Evolutionary conservation across 2,329 filamentous ascomycete species (phyloP), one percentile per base, ranked within the genome.

Genomic region (Penicillium palitans): DNA sequence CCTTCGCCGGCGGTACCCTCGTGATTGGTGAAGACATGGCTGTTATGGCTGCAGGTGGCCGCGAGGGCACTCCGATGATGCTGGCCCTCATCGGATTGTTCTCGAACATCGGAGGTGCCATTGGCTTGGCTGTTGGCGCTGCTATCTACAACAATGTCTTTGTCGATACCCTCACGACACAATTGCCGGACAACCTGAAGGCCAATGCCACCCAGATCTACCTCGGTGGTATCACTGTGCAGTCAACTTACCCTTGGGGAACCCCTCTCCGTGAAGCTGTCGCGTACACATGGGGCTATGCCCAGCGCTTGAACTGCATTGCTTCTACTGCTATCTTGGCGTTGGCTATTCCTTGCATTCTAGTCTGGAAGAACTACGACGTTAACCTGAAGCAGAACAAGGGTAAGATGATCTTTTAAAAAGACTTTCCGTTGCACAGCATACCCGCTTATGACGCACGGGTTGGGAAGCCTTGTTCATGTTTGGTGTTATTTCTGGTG

Each of bases 91-190:
- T 77, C 24, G 69, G 71, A 10, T 61, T 78, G 10, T 74, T 70
- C 57, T 63, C 66, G 24, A 76, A 66, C 27, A 55, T 78, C 2
- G 75, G 75, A 1, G 70, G 71, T 5, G 69, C 74, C 2, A 70
- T 76, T 15, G 75, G 75, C 1, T 59, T 61, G 19, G 69, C 71
- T 2, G 70, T 73, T 24, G 60, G 64, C 0, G 65, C 68, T 4
- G 63, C 67, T 25, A 85, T 89, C 62, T 89, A 85, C 82, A 83
- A 80, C 2, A 79, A 81, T 59, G 80, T 82, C 1, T 84, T 88
- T 70, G 78, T 78, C 9, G 66, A 73, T 2, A 76, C 77, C 0
- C 76, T 87, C 12, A 60, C 61, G 33, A 66, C 68, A 27, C 74
- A 78, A 54, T 73, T 87, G 0, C 84, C 84, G 0, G 66, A 55